Base-by-base conservation (phyloP, 75 land plant species). In the Sequoia sempervirens region DNA sequence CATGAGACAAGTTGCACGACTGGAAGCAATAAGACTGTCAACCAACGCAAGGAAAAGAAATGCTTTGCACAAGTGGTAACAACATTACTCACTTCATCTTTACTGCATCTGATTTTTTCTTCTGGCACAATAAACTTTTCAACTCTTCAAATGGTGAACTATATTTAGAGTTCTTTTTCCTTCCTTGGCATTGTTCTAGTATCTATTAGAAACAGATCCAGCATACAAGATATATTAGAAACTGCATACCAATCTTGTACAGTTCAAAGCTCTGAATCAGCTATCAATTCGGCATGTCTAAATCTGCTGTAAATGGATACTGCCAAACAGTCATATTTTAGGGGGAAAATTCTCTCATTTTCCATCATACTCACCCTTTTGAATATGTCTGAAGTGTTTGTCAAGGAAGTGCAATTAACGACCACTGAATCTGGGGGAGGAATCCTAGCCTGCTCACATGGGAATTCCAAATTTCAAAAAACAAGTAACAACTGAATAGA, bases 331-430 rank as follows among this genome's bases (percentile, higher is more conserved):
- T 17, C 45, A 4, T 76, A 23, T 20, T 41, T 20, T 23, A 23
- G 1, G 10, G 40, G 80, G 8, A 9, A 11, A 43, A 43, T 8
- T 1, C 47, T 46, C 79, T 18, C 13, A 9, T 76, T 20, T 15
- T 75, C 4, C 28, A 17, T 82, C 1, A 11, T 73, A 20, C 86
- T 58, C 88, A 97, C 99, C 95, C 90, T 95, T 78, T 80, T 84
- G 84, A 93, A 97, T 83, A 97, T 92, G 46, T 93, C 91, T 37
- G 89, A 69, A 36, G 96, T 86, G 58, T 88, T 91, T 36, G 93
- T 83, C 72, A 95, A 86, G 78, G 97, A 85, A 84, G 97, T 91
- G 81, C 97, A 97, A 83, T 90, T 97, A 28, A 97, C 81, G 14
- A 82, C 26, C 78, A 93, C 75, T 14, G 92, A 84, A 69, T 90